These are phyloP conservation scores for Pseudoscleropodium purum DNA, from an alignment of 225 moss, liverwort and hornwort species.

Conservation along the genomic window DNA sequence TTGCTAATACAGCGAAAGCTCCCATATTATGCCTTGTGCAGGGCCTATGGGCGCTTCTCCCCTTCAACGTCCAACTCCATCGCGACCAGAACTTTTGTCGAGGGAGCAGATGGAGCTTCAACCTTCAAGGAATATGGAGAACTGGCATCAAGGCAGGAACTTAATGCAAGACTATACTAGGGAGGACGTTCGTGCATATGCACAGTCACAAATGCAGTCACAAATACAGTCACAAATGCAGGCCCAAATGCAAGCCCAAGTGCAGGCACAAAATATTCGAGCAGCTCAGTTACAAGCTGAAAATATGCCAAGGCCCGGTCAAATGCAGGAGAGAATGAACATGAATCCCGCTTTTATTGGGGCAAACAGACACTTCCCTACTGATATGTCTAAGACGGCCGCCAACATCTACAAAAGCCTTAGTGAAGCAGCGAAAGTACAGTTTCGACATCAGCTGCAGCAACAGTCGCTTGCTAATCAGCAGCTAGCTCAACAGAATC, in stretches of 20 bases:
- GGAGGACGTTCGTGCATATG: conserved; percentile 38
- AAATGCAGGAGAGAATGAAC: conserved; percentile 31
- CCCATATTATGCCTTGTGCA: conserved; percentile 1
- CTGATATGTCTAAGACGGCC: conserved; percentile 35
- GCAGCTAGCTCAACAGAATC: conserved; percentile 38
- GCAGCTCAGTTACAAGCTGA: conserved; percentile 39
- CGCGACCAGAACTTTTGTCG: conserved; percentile 37
- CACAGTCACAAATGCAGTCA: conserved; percentile 33
- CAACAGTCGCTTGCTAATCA: conserved; percentile 28
- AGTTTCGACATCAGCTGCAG: conserved; percentile 54
- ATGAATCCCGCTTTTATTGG: conserved; percentile 22
- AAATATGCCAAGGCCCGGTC: conserved; percentile 19
- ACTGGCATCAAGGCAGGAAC: conserved; percentile 43
- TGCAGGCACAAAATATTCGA: conserved; percentile 36
- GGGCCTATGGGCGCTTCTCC: conserved; percentile 13
- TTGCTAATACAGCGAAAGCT: background rate
- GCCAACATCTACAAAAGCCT: conserved; percentile 61
- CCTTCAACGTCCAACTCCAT: conserved; percentile 39
- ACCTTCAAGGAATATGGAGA: conserved; percentile 29
- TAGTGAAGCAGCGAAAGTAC: conserved; percentile 54
- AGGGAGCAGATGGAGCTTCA: conserved; percentile 41
- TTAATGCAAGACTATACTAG: conserved; percentile 36
- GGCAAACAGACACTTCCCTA: conserved; percentile 21
- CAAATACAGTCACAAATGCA: conserved; percentile 24
- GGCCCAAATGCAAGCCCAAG: conserved; percentile 26